phyloP scores from a whole-genome alignment of 164 flowering plant genomes.

The Akebia trifoliata region DNA sequence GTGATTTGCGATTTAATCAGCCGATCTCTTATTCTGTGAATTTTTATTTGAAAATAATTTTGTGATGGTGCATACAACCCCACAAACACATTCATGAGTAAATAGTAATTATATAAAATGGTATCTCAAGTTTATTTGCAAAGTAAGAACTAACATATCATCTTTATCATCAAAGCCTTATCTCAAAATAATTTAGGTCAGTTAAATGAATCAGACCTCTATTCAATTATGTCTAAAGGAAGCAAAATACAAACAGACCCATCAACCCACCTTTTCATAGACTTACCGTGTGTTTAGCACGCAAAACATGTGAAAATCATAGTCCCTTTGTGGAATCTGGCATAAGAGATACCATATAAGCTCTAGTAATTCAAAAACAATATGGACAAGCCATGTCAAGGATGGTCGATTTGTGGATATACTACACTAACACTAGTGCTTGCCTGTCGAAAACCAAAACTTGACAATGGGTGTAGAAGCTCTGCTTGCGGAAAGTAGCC shows the following conservation, averaged over 20 bases:
- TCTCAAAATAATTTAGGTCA: too few relatives aligned
- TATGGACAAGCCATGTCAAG: constrained; percentile 23
- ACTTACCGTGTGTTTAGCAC: constrained; percentile 15
- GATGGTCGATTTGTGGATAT: constrained; percentile 31
- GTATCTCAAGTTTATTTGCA: constrained; percentile 16
- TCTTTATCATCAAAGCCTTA: too few relatives aligned
- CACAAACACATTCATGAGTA: constrained; percentile 1
- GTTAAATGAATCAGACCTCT: too few relatives aligned
- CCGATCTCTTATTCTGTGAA: too few relatives aligned
- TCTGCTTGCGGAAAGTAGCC: constrained; percentile 83
- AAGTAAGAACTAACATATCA: constrained; percentile 27
- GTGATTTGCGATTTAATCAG: too few relatives aligned
- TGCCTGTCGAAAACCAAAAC: constrained; percentile 35
- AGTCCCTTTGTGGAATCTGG: background rate
- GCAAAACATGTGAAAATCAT: constrained; percentile 22
- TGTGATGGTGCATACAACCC: too few relatives aligned
- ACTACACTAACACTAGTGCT: constrained; percentile 54
- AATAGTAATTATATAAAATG: constrained; percentile 5
- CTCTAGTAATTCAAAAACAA: constrained; percentile 5
- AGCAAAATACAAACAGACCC: constrained; percentile 44
- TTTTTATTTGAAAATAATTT: too few relatives aligned
- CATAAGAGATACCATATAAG: constrained; percentile 15
- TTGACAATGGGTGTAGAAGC: constrained; percentile 58
- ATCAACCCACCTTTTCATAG: constrained; percentile 30
- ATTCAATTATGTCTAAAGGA: too few relatives aligned